Base-by-base conservation (phyloP, 768 basidiomycete genomes). In the Tricholoma hemisulphureum region DNA sequence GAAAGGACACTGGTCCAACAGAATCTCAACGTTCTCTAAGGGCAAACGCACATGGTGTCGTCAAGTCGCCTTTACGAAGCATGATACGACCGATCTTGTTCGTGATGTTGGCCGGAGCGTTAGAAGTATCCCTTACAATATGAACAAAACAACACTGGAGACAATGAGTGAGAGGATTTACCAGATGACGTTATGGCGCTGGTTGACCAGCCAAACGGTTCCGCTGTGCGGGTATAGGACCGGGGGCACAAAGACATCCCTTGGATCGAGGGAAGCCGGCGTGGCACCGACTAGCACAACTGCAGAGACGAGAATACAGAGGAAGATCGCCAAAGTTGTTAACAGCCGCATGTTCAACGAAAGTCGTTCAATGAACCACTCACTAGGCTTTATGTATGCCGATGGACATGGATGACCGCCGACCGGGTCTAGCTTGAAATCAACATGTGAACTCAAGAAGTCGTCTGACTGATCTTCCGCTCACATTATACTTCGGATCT, bases 201-300 rank as follows among this genome's bases (percentile, higher is more conserved):
- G n/a, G 2, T 74, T 73, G n/a, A 67, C 65, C n/a, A 34, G 43
- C 79, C 80, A 80, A 28, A 70, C 59, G 26, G 73, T 69, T n/a
- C 49, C 65, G 8, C 58, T 51, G 16, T 58, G 39, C 4, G 79
- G 79, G 24, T 58, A 71, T 8, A 45, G 63, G 52, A 80, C 66
- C 5, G 58, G 61, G 2, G 79, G 79, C 0, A 63, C 70, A 63
- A 69, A 81, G 0, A 80, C 77, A 56, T 81, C 80, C 34, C 75
- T 71, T 5, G 61, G n/a, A 26, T 43, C 55, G 26, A 60, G 46
- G 14, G 72, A 21, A 14, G 57, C 14, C 6, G 28, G 46, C 8
- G 21, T 18, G 7, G n/a, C 50, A 4, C 13, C n/a, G 4, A 32
- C 13, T 29, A 51, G 28, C 11, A 23, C 23, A 21, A 51, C 6